A percentile compares a stretch with the other conserved stretches of the same genome.
Evolutionary conservation across 2,329 filamentous ascomycete genomes (phyloP).

Genomic region (Aspergillus sp.): DNA sequence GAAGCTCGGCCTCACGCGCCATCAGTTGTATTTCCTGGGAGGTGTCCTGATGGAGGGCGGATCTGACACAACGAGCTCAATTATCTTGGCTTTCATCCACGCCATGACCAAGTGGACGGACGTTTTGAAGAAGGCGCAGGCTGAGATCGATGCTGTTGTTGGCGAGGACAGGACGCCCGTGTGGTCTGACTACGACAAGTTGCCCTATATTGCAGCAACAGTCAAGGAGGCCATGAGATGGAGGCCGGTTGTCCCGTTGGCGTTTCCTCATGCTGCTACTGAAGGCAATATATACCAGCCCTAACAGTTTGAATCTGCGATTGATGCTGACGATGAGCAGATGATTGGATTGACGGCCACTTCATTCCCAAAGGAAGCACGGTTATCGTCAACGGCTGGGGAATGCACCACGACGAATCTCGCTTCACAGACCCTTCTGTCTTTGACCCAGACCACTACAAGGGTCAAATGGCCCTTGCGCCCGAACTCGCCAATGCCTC

Average conservation of each 20-base stretch:
- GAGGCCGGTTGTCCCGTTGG: too few species aligned
- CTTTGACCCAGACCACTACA: conserved; percentile 35
- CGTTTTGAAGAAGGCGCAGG: conserved; percentile 40
- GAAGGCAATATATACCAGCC: too few species aligned
- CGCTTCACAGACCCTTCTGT: conserved; percentile 35
- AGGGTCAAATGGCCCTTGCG: conserved; percentile 6
- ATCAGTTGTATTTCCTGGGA: conserved; percentile 42
- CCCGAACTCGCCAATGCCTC: conserved; percentile 23
- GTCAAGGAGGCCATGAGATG: too few species aligned
- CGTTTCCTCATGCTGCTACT: too few species aligned
- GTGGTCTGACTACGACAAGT: conserved; percentile 33
- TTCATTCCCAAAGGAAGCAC: conserved; percentile 49
- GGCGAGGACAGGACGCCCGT: conserved; percentile 48
- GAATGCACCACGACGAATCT: conserved; percentile 49
- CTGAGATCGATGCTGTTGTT: conserved; percentile 52
- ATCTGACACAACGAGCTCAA: conserved; percentile 41
- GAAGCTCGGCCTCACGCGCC: conserved; percentile 31
- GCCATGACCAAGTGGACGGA: conserved; percentile 14
- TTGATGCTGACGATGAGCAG: too few species aligned
- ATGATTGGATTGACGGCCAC: conserved; percentile 48
- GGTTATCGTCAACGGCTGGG: conserved; percentile 46
- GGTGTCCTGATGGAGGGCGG: conserved; percentile 34
- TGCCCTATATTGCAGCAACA: conserved; percentile 39
- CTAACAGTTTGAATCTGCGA: too few species aligned
- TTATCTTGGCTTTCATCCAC: conserved; percentile 32